Evolutionary conservation across 1,284 basidiomycete species (phyloP).

Genomic region (Coniophora puteana): DNA sequence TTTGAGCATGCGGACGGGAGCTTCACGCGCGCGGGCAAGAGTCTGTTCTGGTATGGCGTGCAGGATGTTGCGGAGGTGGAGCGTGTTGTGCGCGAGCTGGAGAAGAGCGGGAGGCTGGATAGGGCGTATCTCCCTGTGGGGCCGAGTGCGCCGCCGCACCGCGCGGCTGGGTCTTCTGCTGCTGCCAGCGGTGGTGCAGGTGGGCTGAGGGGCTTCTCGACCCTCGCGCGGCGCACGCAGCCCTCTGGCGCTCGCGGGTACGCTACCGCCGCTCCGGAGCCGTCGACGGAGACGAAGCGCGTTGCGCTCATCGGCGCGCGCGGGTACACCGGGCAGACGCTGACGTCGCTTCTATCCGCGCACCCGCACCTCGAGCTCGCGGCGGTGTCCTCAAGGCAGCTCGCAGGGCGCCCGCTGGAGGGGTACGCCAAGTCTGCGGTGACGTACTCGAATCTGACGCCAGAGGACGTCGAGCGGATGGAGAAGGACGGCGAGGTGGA

Average conservation of each 20-base stretch:
- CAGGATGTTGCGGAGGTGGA: constrained; percentile 93
- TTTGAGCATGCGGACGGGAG: constrained; percentile 98
- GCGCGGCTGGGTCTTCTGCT: constrained; percentile 32
- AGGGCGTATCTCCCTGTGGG: constrained; percentile 90
- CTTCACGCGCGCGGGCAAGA: constrained; percentile 92
- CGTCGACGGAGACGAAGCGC: constrained; percentile 70
- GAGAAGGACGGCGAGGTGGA: constrained; percentile 88
- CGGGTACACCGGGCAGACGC: constrained; percentile 92
- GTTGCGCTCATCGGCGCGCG: constrained; percentile 96
- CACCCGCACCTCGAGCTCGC: constrained; percentile 89
- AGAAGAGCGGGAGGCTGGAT: constrained; percentile 83
- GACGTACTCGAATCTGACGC: constrained; percentile 77
- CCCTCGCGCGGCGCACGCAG: constrained; percentile 50
- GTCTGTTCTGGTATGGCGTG: constrained; percentile 97
- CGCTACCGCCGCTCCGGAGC: constrained; percentile 46
- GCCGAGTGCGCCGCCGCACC: constrained; percentile 69
- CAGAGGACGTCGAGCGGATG: constrained; percentile 79
- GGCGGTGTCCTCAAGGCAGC: constrained; percentile 95
- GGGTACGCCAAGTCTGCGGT: constrained; percentile 82
- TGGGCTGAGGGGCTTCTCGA: constrained; percentile 67
- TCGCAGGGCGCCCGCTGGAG: constrained; percentile 79
- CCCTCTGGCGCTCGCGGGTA: constrained; percentile 58
- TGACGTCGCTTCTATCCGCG: constrained; percentile 79
- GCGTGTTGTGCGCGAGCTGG: constrained; percentile 78
- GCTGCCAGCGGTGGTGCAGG: constrained; percentile 34